Conservation (phyloP, 176 grass and related monocot species). For the Rhipidocladum racemiflorum region DNA sequence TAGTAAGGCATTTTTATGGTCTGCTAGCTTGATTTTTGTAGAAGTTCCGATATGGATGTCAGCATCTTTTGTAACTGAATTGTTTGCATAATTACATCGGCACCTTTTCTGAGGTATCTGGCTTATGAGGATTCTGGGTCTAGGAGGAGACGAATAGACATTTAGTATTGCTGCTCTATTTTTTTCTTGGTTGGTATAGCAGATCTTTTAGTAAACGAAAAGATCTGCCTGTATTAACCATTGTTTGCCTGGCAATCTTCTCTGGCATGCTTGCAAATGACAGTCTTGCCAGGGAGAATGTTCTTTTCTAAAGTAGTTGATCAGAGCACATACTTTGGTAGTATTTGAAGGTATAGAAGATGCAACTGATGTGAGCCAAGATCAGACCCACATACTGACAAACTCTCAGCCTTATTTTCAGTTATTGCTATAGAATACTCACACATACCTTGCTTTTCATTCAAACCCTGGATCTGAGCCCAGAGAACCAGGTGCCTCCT, state of each 20-base stretch:
- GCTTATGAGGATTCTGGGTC: slow-evolving; percentile 6
- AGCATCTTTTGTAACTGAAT: not conserved
- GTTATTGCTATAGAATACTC: not conserved
- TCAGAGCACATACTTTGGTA: not conserved
- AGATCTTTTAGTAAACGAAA: slow-evolving; percentile 19
- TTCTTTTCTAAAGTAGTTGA: not conserved
- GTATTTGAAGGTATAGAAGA: not conserved
- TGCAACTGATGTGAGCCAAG: not conserved
- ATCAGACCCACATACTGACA: not conserved
- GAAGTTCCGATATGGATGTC: not conserved
- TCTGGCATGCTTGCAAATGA: not conserved
- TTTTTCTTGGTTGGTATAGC: not conserved
- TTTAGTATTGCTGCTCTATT: not conserved
- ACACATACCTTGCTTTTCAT: not conserved
- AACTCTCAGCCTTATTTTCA: not conserved
- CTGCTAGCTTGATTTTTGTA: not conserved
- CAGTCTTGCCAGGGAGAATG: not conserved
- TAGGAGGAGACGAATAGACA: slow-evolving; percentile 2
- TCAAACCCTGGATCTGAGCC: not conserved
- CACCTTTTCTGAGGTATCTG: not conserved
- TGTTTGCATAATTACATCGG: not conserved
- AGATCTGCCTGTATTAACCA: not conserved
- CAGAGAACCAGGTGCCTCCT: not conserved
- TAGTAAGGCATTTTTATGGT: not conserved
- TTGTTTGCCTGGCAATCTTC: not conserved